These are phyloP conservation scores for Pochonia chlamydosporia DNA, from an alignment of 2,329 filamentous ascomycete species.

Conservation along the genomic window DNA sequence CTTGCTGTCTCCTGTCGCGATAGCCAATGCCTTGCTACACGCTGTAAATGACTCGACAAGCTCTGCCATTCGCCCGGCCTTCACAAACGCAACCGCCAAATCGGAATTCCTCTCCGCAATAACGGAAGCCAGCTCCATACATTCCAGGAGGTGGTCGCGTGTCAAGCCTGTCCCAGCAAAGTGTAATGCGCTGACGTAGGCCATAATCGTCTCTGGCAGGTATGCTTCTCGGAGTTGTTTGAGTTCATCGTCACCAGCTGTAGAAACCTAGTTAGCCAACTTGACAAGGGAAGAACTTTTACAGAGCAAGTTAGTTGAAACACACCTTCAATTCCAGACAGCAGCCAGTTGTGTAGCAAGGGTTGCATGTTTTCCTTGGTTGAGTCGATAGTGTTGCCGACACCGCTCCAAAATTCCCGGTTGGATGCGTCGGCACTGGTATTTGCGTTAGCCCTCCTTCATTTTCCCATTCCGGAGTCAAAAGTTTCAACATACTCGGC, in stretches of 20 bases:
- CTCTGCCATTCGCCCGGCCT: slow-evolving; percentile 65
- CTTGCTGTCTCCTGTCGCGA: slow-evolving; percentile 47
- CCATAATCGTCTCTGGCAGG: slow-evolving; percentile 78
- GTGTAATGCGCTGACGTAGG: slow-evolving; percentile 76
- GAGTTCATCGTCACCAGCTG: slow-evolving; percentile 53
- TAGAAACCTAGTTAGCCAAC: neutral
- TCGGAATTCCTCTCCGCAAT: slow-evolving; percentile 68
- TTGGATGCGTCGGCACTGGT: slow-evolving; percentile 25
- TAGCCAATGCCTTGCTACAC: slow-evolving; percentile 65
- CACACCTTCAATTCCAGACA: slow-evolving; percentile 49
- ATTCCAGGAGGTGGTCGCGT: slow-evolving; percentile 71
- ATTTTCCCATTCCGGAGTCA: neutral
- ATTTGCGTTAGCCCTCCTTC: neutral
- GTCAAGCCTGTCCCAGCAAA: slow-evolving; percentile 69
- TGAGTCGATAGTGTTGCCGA: slow-evolving; percentile 48
- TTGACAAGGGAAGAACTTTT: too few species aligned
- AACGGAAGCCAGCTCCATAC: slow-evolving; percentile 76
- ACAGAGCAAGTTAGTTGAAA: too few species aligned
- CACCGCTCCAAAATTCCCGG: slow-evolving; percentile 46
- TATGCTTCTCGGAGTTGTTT: slow-evolving; percentile 66
- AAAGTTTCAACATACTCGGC: slow-evolving; percentile 40
- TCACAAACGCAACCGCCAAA: slow-evolving; percentile 58
- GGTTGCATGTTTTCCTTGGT: slow-evolving; percentile 53
- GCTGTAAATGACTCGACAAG: slow-evolving; percentile 71
- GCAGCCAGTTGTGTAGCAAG: slow-evolving; percentile 61